Evolutionary conservation across 768 basidiomycete species (phyloP), one percentile per base, ranked within the genome.

Genomic region (Boletus rufocinnamomeus): DNA sequence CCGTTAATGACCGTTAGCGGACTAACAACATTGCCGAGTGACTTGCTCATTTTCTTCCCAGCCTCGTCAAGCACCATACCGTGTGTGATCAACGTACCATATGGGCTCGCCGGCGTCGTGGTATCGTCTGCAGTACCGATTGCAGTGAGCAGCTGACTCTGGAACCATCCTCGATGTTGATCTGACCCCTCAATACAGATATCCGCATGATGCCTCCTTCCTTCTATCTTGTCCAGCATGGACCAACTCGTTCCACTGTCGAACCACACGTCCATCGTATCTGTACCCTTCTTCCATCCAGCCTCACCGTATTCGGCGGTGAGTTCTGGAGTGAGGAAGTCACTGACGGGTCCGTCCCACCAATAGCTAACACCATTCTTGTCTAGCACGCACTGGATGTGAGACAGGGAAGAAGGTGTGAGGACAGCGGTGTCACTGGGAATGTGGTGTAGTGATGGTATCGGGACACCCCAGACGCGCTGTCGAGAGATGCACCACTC

Each of bases 401-500:
- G 87, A 16, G 83, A 76, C 28, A 98, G 76, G 2, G 86, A 86
- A 7, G 78, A 76, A 2, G 78, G 60, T 55, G 86, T 82, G 50
- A 98, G 84, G 45, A 91, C 72, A 6, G 89, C 83, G 32, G 78
- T 76, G 55, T 84, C 85, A 10, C 85, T 85, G 13, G 79, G 75
- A 7, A 79, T 70, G 67, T 89, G 85, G 67, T 93, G 82, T 2
- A 99, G 75, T 3, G 91, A 87, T 3, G 95, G 96, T 58, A 99
- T 98, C 6, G 96, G 96, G 1, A 97, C 92, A 21, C 96, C 96
- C 96, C 96, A 99, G 21, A 91, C 89, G 32, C 96, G 88, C 69
- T 99, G 96, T 7, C 96, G 88, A 41, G 96, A 98, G 56, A 99
- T 98, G 68, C 96, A 99, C 96, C 96, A 99, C 75, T 99, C 96